Base-by-base conservation (phyloP, 2,329 filamentous ascomycete genomes). In the Fusarium sambucinum region DNA sequence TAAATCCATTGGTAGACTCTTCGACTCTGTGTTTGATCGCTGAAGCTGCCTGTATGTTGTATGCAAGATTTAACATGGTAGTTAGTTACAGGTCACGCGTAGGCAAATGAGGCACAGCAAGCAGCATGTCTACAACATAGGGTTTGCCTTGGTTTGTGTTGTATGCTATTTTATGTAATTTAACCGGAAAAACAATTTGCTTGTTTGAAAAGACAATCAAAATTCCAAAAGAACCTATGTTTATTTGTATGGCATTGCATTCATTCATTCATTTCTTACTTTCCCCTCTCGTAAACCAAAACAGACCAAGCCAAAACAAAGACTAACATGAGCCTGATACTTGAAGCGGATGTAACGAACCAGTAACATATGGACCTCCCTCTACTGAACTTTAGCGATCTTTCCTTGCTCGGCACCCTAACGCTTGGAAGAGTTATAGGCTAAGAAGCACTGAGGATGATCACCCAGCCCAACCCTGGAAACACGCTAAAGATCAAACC, bases 281-380 rank as follows among this genome's bases (percentile, higher is more conserved):
- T 30, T 30, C 27, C 27, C 21, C 17, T 35, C 27, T 41, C 30
- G 23, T 30, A 50, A 61, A 30, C 38, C 25, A 59, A 63, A 68
- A 58, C 60, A 32, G 44, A 54, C 25, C 27, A 33, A 30, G 19
- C 41, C 33, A 48, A 33, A 35, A 32, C 37, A 35, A 56, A 51
- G 53, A 44, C 57, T 69, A 62, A 69, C 57, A 63, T 69, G 63
- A 53, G 67, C 57, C 57, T 59, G 55, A 67, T 63, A 54, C 62
- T 63, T 53, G 45, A 23, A 40, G 41, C 41, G 59, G 58, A 50
- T 61, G 66, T 62, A 64, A 33, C 45, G 17, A 52, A 38, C 41
- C 45, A 40, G 50, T 50, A 40, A 45, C 44, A 23, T 19, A 19
- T 21, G 27, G 25, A 29, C 37, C 8, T 19, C 27, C 42, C 37